Conservation (phyloP, 352 stramenopile genomes). For the Pythium utonaiense region DNA sequence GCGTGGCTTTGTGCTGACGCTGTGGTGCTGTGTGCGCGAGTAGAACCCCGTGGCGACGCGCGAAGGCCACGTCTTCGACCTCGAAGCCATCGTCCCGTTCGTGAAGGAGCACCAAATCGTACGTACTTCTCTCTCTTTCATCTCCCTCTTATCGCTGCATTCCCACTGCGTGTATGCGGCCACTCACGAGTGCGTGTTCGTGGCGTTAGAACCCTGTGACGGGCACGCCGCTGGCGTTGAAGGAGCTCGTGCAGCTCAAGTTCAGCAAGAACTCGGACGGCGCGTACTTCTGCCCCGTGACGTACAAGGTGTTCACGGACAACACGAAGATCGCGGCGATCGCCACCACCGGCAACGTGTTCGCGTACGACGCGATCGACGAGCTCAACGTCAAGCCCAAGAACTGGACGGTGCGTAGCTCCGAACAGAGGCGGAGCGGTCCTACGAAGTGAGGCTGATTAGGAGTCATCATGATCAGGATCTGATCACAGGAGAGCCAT, state of each 20-base stretch:
- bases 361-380: slow-evolving; percentile 94
- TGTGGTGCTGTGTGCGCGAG: slow-evolving; percentile 1
- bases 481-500: slow-evolving; percentile 90
- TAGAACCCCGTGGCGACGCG: slow-evolving; percentile 93
- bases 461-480: slow-evolving; percentile 54
- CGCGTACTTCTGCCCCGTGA: slow-evolving; percentile 91
- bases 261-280: slow-evolving; percentile 79
- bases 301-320: slow-evolving; percentile 94
- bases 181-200: too few species aligned
- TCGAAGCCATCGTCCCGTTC: slow-evolving; percentile 95
- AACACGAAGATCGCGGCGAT: slow-evolving; percentile 86
- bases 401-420: slow-evolving; percentile 84
- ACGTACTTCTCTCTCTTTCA: slow-evolving; percentile 16
- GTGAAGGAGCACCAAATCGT: slow-evolving; percentile 94
- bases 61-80: slow-evolving; percentile 97
- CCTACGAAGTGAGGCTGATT: not conserved
- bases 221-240: slow-evolving; percentile 83
- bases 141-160: not conserved
- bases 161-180: not conserved
- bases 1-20: not conserved
- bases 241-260: slow-evolving; percentile 92
- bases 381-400: slow-evolving; percentile 99
- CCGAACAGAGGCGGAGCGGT: not conserved
- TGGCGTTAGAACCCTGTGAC: slow-evolving; percentile 95
- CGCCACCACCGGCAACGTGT: slow-evolving; percentile 93